Base-by-base conservation (phyloP, 139 green algal species). In the Edaphochlamys debaryana region DNA sequence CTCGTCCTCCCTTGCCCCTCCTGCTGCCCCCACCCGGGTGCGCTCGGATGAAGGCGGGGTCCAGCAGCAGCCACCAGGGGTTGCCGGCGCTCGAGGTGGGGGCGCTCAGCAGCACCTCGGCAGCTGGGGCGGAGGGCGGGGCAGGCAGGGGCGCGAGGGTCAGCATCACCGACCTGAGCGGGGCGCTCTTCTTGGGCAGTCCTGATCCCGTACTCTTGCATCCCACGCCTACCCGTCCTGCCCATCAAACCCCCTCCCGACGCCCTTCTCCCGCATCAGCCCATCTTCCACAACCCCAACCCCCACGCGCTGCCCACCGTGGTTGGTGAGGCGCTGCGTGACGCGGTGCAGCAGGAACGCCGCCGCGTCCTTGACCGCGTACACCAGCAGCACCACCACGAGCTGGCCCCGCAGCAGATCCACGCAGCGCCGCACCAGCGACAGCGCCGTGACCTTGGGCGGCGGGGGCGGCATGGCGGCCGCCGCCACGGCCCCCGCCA, bases 51-150 rank as follows among this genome's bases (percentile, higher is more conserved):
- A 91, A 93, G 5, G 41, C 67, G 13, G 81, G 80, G 36, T 93
- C 89, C 30, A 90, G 54, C 66, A 83, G 74, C 2, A 93, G 87
- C 89, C 89, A 93, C 89, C 89, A 93, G 29, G 89, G 84, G 81
- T 93, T 93, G 48, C 67, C 76, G 17, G 86, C n/a, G 8, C 68
- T 66, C n/a, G 82, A 78, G 32, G 86, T 79, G 30, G 77, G 67
- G 1, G 74, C 52, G 30, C 81, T 85, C 63, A 93, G 69, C 22
- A 87, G 30, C 25, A 34, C 37, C 62, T 91, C 86, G 38, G 86
- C 81, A 30, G 68, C 87, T 91, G 85, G 67, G 67, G 11, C 30
- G 0, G 36, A 2, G 45, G 50, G 50, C 11, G 42, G 9, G 0
- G 69, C 4, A 3, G 25, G 38, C 50, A 32, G 19, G 40, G n/a